Percentiles rank a stretch among this genome's conserved stretches.
Conservation (phyloP, 768 basidiomycete genomes). For the Kwoniella botswanensis region DNA sequence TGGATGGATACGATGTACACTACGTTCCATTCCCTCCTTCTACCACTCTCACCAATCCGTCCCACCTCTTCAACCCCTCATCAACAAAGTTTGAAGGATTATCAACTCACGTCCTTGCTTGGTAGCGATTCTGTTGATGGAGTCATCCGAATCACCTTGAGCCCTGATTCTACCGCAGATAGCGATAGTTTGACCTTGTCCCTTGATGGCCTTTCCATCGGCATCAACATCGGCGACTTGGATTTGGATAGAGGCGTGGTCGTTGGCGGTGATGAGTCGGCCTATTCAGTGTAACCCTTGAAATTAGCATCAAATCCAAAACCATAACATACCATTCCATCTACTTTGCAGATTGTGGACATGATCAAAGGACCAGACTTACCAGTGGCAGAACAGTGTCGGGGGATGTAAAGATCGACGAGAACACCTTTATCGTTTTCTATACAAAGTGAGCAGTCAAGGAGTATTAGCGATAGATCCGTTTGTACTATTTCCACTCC, state of each 20-base stretch:
- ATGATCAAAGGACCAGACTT: constrained; percentile 58
- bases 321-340: too few relatives aligned
- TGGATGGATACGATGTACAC: too few relatives aligned
- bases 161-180: constrained; percentile 92
- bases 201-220: constrained; percentile 66
- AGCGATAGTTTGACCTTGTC: constrained; percentile 76
- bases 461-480: constrained; percentile 25
- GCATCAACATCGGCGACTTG: constrained; percentile 89
- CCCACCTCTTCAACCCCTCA: too few relatives aligned
- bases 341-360: too few relatives aligned
- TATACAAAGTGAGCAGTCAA: not conserved
- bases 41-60: too few relatives aligned
- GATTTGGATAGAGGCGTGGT: constrained; percentile 98
- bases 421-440: constrained; percentile 77
- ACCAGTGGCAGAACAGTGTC: constrained; percentile 99
- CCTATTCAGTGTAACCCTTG: constrained; percentile 63
- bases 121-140: constrained; percentile 93
- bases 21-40: too few relatives aligned
- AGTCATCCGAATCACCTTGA: constrained; percentile 95
- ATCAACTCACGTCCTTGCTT: constrained; percentile 82
- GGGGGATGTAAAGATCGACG: constrained; percentile 99
- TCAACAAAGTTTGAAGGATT: not conserved
- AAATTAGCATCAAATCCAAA: too few relatives aligned
- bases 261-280: constrained; percentile 98
- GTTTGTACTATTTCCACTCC: not conserved